A percentile compares a stretch with the other conserved stretches of the same genome.
These are phyloP conservation scores for Boletus eberwhitei DNA, from an alignment of 768 basidiomycete species.

Conservation along the genomic window DNA sequence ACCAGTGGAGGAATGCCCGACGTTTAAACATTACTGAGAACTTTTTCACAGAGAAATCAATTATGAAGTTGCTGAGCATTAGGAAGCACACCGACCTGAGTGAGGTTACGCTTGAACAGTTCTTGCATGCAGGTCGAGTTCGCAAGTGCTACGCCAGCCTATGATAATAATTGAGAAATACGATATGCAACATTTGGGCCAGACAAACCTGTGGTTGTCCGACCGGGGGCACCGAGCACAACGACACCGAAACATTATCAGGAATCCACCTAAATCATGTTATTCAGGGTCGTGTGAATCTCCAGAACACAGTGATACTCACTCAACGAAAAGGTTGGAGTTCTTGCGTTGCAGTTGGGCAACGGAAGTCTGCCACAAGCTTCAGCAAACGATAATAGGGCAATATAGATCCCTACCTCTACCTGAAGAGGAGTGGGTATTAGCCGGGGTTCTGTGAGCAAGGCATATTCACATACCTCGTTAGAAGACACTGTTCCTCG, in stretches of 20 bases:
- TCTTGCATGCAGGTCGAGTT: conserved; percentile 88
- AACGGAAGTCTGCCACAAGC: conserved; percentile 53
- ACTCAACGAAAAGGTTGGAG: conserved; percentile 79
- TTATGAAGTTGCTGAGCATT: not conserved
- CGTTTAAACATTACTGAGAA: conserved; percentile 82
- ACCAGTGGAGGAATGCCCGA: conserved; percentile 87
- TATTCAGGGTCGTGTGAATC: conserved; percentile 1
- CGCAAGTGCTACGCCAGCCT: conserved; percentile 68
- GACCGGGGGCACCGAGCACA: conserved; percentile 81
- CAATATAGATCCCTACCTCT: conserved; percentile 41
- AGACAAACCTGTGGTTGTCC: conserved; percentile 63
- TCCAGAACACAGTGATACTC: conserved; percentile 18
- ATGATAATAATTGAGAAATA: conserved; percentile 9
- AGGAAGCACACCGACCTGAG: conserved; percentile 42
- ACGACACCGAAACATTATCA: conserved; percentile 81
- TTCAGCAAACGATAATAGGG: conserved; percentile 7
- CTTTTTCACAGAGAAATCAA: conserved; percentile 34
- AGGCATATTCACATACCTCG: conserved; percentile 53
- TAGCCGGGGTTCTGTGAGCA: not conserved
- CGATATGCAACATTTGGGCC: not conserved
- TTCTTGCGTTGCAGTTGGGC: conserved; percentile 73
- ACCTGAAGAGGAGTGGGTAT: conserved; percentile 35
- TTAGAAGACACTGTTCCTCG: conserved; percentile 76
- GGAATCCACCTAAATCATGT: conserved; percentile 69
- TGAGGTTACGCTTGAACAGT: conserved; percentile 70